Evolutionary conservation across 1,284 basidiomycete genomes (phyloP).

Genomic region (Amylostereum areolatum): DNA sequence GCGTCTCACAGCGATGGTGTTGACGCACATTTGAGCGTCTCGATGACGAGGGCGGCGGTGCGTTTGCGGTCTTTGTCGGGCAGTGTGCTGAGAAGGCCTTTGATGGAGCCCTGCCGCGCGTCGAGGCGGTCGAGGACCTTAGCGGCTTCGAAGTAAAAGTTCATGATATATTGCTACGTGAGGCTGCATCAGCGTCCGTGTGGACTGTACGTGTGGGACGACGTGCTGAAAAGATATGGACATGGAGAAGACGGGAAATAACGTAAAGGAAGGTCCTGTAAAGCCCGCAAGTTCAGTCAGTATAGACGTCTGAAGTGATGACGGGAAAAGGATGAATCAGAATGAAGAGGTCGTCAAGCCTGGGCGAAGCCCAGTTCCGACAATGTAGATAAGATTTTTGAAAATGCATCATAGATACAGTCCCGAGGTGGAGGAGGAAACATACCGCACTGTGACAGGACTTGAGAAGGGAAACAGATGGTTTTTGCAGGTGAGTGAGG

Average conservation of each 20-base stretch:
- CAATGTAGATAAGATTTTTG: slow-evolving; percentile 79
- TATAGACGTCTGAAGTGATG: background rate
- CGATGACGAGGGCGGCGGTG: slow-evolving; percentile 76
- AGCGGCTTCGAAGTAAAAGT: slow-evolving; percentile 89
- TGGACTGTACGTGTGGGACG: no score
- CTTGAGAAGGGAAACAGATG: no score
- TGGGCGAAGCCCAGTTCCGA: slow-evolving; percentile 44
- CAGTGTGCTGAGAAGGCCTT: slow-evolving; percentile 66
- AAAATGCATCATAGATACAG: slow-evolving; percentile 46
- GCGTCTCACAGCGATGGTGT: background rate
- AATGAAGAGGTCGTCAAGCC: slow-evolving; percentile 21
- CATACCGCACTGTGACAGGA: no score
- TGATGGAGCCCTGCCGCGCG: slow-evolving; percentile 82
- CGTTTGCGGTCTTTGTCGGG: slow-evolving; percentile 75
- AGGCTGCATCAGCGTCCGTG: no score
- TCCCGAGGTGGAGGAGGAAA: background rate
- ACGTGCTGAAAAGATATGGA: background rate
- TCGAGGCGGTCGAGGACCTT: slow-evolving; percentile 80
- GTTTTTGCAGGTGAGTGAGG: no score
- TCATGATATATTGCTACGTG: slow-evolving; percentile 56
- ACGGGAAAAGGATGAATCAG: slow-evolving; percentile 11
- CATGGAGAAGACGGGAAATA: slow-evolving; percentile 5
- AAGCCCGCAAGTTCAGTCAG: background rate
- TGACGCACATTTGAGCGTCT: slow-evolving; percentile 85
- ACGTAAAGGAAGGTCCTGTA: slow-evolving; percentile 1